Evolutionary conservation across 441 rosid species (phyloP).

Genomic region (Adansonia gregorii): DNA sequence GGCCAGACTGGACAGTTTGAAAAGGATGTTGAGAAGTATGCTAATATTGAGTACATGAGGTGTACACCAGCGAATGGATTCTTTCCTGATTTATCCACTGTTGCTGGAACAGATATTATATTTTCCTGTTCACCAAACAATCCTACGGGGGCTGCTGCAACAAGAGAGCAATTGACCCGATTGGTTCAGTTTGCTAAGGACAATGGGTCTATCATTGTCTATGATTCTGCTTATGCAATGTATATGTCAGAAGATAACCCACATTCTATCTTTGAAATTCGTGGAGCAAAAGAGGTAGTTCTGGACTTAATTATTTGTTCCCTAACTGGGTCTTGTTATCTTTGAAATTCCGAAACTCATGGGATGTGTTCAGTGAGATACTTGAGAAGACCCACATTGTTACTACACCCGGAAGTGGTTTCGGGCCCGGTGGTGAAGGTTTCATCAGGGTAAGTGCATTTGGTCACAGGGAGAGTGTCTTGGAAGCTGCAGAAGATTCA

Average conservation of each 20-base stretch:
- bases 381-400: constrained; percentile 92
- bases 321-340: not conserved
- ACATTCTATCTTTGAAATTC: constrained; percentile 87
- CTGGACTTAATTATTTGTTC: constrained; percentile 10
- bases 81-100: constrained; percentile 79
- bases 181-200: constrained; percentile 86
- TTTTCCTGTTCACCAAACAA: constrained; percentile 97
- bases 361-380: constrained; percentile 94
- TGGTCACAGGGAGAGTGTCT: constrained; percentile 78
- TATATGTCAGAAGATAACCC: constrained; percentile 91
- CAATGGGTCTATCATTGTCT: constrained; percentile 89
- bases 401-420: constrained; percentile 95
- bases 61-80: constrained; percentile 94
- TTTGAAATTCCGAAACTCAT: constrained; percentile 81
- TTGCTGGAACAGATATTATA: constrained; percentile 75
- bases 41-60: constrained; percentile 84
- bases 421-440: constrained; percentile 97
- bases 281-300: constrained; percentile 91
- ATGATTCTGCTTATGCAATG: constrained; percentile 94
- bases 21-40: constrained; percentile 69
- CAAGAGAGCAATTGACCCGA: constrained; percentile 75
- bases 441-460: constrained; percentile 90
- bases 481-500: constrained; percentile 96
- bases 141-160: constrained; percentile 95
- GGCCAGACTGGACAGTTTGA: constrained; percentile 85